A percentile compares a stretch with the other conserved stretches of the same genome.
These are phyloP conservation scores for Pyrenochaeta sp. DNA, from an alignment of 2,329 filamentous ascomycete genomes.

Conservation along the genomic window DNA sequence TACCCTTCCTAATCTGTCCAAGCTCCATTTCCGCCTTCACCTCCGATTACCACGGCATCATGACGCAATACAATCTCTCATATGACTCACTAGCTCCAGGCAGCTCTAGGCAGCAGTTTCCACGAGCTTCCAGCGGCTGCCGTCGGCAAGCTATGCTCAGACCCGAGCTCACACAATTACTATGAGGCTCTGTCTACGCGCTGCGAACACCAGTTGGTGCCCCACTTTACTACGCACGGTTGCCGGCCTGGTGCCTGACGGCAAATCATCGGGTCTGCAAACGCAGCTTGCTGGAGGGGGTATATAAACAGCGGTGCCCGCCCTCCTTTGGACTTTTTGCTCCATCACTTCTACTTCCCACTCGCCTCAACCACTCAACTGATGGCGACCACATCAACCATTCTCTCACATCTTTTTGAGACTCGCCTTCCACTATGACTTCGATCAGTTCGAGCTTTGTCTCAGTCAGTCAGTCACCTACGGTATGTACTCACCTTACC, in stretches of 20 bases:
- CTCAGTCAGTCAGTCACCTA: not conserved
- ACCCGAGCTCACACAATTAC: conserved; percentile 16
- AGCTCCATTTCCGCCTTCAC: not conserved
- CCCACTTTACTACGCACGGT: conserved; percentile 6
- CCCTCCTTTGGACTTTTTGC: not conserved
- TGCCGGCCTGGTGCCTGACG: not conserved
- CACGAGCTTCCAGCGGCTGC: conserved; percentile 6
- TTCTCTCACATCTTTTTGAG: not conserved
- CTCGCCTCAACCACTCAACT: not conserved
- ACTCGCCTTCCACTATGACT: conserved; percentile 1
- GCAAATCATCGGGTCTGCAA: not conserved
- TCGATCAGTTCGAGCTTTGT: not conserved
- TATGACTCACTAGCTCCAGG: not conserved
- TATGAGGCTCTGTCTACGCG: conserved; percentile 14
- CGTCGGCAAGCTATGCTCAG: conserved; percentile 9
- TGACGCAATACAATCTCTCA: not conserved
- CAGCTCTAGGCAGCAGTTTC: conserved; percentile 7
- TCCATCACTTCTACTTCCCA: conserved; percentile 7
- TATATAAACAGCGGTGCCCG: conserved; percentile 12
- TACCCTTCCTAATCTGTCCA: not conserved
- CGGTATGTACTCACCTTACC: not conserved
- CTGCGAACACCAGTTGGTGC: conserved; percentile 10
- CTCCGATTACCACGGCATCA: not conserved
- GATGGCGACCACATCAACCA: not conserved
- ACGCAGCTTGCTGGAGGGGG: not conserved